These are phyloP conservation scores for Exophiala calicioides DNA, from an alignment of 2,329 filamentous ascomycete species.

Conservation along the genomic window DNA sequence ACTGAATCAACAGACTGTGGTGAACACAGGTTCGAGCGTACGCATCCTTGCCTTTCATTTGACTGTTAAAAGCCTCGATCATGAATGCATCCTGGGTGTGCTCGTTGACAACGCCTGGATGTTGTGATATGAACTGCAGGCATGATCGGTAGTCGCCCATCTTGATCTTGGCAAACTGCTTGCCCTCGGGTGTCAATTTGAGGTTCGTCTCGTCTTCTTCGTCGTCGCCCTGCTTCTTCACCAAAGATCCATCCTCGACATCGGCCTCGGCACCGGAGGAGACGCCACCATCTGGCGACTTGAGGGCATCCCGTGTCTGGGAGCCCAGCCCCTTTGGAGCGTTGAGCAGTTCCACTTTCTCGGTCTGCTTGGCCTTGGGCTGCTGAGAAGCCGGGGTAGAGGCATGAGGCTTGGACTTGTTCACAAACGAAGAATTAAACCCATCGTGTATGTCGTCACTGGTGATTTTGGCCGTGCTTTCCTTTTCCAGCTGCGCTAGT, in stretches of 20 bases:
- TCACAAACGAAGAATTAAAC: conserved; percentile 83
- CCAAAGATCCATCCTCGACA: conserved; percentile 53
- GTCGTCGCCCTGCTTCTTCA: conserved; percentile 41
- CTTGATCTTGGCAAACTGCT: conserved; percentile 77
- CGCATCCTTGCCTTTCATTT: conserved; percentile 74
- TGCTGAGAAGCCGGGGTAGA: conserved; percentile 39
- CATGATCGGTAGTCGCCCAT: conserved; percentile 71
- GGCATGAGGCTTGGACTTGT: conserved; percentile 55
- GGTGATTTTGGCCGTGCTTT: conserved; percentile 87
- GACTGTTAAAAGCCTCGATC: conserved; percentile 86
- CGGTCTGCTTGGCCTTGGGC: conserved; percentile 18
- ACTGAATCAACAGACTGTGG: conserved; percentile 88
- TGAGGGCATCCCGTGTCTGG: conserved; percentile 38
- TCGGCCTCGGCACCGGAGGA: conserved; percentile 64
- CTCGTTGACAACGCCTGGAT: conserved; percentile 79
- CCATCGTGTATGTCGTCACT: conserved; percentile 86
- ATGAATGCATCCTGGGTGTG: conserved; percentile 87
- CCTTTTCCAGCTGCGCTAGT: conserved; percentile 77
- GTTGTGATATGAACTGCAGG: conserved; percentile 72
- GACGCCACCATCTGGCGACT: conserved; percentile 45
- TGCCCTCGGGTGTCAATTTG: conserved; percentile 74
- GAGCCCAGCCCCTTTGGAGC: conserved; percentile 31
- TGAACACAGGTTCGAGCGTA: conserved; percentile 85
- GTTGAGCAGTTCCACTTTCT: conserved; percentile 73
- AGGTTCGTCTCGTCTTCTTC: conserved; percentile 71